Conservation (phyloP, 345 rosid genomes). For the Raphanus sativus region DNA sequence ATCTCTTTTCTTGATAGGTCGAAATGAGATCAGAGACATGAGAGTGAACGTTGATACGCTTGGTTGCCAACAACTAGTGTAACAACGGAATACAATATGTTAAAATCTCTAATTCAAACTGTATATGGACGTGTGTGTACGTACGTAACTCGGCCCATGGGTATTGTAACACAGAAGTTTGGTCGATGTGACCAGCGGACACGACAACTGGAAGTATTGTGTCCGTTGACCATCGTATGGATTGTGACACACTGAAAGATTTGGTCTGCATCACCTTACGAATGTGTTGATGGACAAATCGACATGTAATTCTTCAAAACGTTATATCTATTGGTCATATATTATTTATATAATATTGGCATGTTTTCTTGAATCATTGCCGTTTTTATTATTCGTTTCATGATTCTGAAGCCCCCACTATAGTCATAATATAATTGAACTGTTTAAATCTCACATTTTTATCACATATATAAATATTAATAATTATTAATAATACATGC, state of each 20-base stretch:
- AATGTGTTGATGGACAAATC: neutral
- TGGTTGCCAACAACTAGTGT: neutral
- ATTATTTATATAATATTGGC: neutral
- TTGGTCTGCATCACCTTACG: neutral
- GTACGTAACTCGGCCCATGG: neutral
- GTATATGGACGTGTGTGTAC: neutral
- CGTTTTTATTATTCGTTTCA: neutral
- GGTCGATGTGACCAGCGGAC: constrained; percentile 17
- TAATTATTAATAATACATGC: neutral
- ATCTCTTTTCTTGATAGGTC: neutral
- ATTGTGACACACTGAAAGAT: neutral
- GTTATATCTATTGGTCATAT: neutral
- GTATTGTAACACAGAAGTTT: neutral
- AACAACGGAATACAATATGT: neutral
- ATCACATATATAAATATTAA: neutral
- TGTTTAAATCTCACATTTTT: neutral
- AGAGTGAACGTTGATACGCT: neutral
- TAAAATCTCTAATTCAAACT: neutral
- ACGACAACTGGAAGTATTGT: constrained; percentile 5
- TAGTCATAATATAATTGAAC: too few species aligned
- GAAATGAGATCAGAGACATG: neutral
- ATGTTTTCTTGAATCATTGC: neutral
- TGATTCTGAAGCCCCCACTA: too few species aligned
- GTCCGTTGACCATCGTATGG: constrained; percentile 9
- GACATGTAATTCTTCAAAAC: neutral